Evolutionary conservation across 208 protist species (phyloP), one percentile per base, ranked within the genome.

Genomic region (Strigomonas culicis): DNA sequence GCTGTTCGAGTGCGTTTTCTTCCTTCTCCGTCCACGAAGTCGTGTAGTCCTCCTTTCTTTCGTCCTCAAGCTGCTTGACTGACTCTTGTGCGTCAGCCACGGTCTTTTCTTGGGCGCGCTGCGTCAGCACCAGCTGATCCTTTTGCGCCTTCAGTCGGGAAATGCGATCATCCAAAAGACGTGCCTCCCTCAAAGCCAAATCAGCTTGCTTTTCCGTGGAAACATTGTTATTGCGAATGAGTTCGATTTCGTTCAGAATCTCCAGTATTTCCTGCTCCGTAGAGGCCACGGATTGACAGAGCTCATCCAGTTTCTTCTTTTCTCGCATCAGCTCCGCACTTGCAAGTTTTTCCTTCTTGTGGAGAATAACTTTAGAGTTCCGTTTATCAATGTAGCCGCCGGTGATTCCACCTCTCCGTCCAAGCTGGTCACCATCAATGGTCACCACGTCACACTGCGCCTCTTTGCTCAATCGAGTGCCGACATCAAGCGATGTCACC

Each of bases 371-470:
- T 30, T 93, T 90, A 58, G 91, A 91, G 56, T 88, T 90, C 0
- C 75, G 64, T 22, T 72, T 66, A 57, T 99, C 95, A 51, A 93
- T 66, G 68, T 92, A 99, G 11, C 98, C 98, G 58, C 98, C 98
- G 0, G 93, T 98, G 19, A 99, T 88, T 3, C 93, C 90, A 57
- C 98, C 98, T 31, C 74, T 88, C 4, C 79, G 76, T 21, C 90
- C 82, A 17, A 97, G 62, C 70, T 93, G 85, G 63, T 98, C 90
- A 21, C 94, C 95, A 51, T 97, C 92, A 2, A 97, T 50, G 3
- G 97, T 99, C 13, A 99, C 92, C 59, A 94, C 98, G 68, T 99
- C 92, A 36, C 97, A 77, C 41, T 90, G 74, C 24, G 96, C 68
- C 49, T 80, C 64, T 41, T 83, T 86, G 27, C 84, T 61, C 62